Evolutionary conservation across 106 monocot genomes (phyloP).

Genomic region (Acorus gramineus): DNA sequence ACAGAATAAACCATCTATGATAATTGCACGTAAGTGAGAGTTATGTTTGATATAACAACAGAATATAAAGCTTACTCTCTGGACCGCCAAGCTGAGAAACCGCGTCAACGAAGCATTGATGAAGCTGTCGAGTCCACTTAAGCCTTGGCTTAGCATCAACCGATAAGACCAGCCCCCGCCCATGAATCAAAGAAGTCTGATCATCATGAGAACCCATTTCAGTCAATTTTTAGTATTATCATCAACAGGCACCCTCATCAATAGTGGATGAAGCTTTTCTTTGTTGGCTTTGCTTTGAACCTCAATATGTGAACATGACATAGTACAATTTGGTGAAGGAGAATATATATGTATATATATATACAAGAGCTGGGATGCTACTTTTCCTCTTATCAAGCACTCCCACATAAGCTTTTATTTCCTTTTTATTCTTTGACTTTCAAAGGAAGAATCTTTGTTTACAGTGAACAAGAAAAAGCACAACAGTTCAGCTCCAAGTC

Average conservation of each 20-base stretch:
- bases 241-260: conserved; percentile 2
- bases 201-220: conserved; percentile 18
- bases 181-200: neutral
- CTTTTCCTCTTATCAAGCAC: conserved; percentile 9
- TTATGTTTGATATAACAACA: too few species aligned
- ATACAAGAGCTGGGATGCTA: conserved; percentile 23
- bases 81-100: conserved; percentile 58
- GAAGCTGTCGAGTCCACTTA: conserved; percentile 70
- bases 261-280: neutral
- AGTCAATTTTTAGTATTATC: neutral
- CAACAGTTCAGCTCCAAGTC: conserved; percentile 23
- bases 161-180: conserved; percentile 10
- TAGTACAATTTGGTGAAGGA: too few species aligned
- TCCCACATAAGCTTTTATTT: conserved; percentile 11
- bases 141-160: conserved; percentile 42
- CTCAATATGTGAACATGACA: too few species aligned
- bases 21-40: too few species aligned
- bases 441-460: conserved; percentile 41
- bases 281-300: too few species aligned
- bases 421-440: conserved; percentile 32
- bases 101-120: conserved; percentile 48
- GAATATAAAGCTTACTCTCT: conserved; percentile 36
- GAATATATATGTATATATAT: conserved; percentile 16
- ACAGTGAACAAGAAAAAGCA: conserved; percentile 22
- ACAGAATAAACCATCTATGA: neutral